Base-by-base conservation (phyloP, 345 rosid genomes). In the Isatis tinctoria region DNA sequence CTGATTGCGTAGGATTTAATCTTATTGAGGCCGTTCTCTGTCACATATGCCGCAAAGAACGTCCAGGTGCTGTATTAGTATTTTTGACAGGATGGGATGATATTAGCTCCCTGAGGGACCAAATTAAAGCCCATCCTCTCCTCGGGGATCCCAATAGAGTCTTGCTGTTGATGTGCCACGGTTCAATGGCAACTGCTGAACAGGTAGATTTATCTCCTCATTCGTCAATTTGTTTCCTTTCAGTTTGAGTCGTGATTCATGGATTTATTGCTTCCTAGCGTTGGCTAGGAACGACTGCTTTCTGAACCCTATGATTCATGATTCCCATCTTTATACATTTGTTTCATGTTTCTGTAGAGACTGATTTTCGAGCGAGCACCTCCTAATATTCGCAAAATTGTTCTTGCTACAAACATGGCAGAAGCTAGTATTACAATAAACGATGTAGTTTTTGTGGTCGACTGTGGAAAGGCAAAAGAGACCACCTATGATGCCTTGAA, bases 81-180 rank as follows among this genome's bases (percentile, higher is more conserved):
- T 95, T 95, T 84, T 86, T 95, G 91, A 95, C 99, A 77, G 99
- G 99, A 27, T 95, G 99, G 99, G 99, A 92, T 73, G 99, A 95
- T 81, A 95, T 92, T 76, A 95, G 89, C 79, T 86, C 87, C 67
- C 79, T 95, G 67, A 89, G 87, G 72, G 99, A 95, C 80, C 98
- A 95, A 83, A 84, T 95, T 53, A 90, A 90, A 80, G 92, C 98
- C 60, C 98, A 95, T 85, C 99, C 98, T 22, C 98, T 95, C 78
- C 49, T 95, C 39, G 99, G 98, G 54, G 99, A 95, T 80, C 99
- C 99, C 52, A 95, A 90, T 79, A 88, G 99, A 80, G 91, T 95
- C 67, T 80, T 90, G 72, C 88, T 95, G 68, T 69, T 92, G 67
- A 85, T 91, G 56, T 95, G 99, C 56, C 99, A 95, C 72, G 99